A percentile compares a stretch with the other conserved stretches of the same genome.
Evolutionary conservation across 192 early-diverging fungal species (phyloP).

Genomic region (Coemansia sp.): DNA sequence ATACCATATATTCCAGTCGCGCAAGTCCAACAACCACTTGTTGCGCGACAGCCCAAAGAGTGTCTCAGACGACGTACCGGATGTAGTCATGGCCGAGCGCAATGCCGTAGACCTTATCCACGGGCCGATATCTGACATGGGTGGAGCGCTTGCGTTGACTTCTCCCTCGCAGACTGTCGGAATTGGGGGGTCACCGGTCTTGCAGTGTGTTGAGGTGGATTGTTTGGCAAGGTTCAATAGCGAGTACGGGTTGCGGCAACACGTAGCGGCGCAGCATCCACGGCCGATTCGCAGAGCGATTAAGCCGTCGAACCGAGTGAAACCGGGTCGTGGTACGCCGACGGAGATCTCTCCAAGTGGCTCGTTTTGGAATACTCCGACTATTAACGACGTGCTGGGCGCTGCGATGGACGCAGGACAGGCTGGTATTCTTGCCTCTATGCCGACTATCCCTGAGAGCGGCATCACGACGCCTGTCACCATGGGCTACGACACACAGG

Average conservation of each 20-base stretch:
- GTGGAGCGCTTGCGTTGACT: background rate
- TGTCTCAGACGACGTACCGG: background rate
- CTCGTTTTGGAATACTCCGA: conserved; percentile 32
- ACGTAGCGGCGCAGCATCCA: conserved; percentile 36
- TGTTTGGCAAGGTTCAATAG: conserved; percentile 30
- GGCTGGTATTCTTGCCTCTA: conserved; percentile 3
- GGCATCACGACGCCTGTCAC: conserved; percentile 6
- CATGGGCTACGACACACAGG: conserved; percentile 9
- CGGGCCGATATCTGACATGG: background rate
- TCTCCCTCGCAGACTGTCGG: background rate
- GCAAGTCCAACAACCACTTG: conserved; percentile 48
- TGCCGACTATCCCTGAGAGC: conserved; percentile 36
- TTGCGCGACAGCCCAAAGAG: conserved; percentile 7
- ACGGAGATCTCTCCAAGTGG: background rate
- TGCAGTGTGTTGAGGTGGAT: conserved; percentile 50
- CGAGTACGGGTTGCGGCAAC: conserved; percentile 41
- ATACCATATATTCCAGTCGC: conserved; percentile 73
- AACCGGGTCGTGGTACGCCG: conserved; percentile 19
- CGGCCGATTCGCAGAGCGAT: conserved; percentile 48
- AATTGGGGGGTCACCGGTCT: background rate
- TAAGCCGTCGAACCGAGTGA: conserved; percentile 39
- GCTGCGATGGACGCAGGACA: conserved; percentile 3
- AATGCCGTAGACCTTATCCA: background rate
- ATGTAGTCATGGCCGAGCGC: background rate
- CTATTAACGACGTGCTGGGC: conserved; percentile 27